Evolutionary conservation across 495 filamentous ascomycete genomes (phyloP).

Genomic region (Penicillium goetzii): DNA sequence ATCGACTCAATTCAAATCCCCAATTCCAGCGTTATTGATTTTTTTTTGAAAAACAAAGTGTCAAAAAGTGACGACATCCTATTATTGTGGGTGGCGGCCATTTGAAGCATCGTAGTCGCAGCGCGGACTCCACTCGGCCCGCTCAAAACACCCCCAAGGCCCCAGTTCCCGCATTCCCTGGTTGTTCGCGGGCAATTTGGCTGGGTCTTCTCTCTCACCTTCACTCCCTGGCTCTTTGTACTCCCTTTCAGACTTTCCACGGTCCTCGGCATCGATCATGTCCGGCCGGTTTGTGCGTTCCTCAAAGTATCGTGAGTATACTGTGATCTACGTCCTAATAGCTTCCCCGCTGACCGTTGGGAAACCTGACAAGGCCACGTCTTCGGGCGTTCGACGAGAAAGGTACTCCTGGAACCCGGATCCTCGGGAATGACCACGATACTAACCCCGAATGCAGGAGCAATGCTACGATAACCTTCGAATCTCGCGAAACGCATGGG

Average conservation of each 20-base stretch:
- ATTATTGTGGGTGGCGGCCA: not conserved
- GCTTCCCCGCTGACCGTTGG: constrained; percentile 34
- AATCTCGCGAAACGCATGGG: constrained; percentile 97
- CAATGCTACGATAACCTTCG: constrained; percentile 96
- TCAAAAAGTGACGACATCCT: not conserved
- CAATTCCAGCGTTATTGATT: not conserved
- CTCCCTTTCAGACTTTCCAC: constrained; percentile 15
- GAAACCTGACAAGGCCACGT: constrained; percentile 76
- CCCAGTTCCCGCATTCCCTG: constrained; percentile 36
- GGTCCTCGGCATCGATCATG: constrained; percentile 56
- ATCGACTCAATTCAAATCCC: constrained; percentile 3
- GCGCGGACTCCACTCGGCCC: constrained; percentile 37
- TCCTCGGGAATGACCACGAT: not conserved
- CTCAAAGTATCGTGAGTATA: constrained; percentile 92
- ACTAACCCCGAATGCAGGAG: constrained; percentile 52
- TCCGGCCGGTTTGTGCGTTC: constrained; percentile 96
- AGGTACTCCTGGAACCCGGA: constrained; percentile 57
- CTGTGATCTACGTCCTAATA: constrained; percentile 20
- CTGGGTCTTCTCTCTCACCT: constrained; percentile 26
- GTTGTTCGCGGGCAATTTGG: constrained; percentile 23
- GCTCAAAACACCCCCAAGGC: constrained; percentile 32
- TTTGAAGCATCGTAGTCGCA: constrained; percentile 9
- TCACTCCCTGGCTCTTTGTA: constrained; percentile 22
- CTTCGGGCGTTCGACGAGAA: constrained; percentile 90
- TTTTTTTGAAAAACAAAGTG: not conserved